Evolutionary conservation across 2,329 filamentous ascomycete species (phyloP).

Genomic region (Arthrobotrys conoides): DNA sequence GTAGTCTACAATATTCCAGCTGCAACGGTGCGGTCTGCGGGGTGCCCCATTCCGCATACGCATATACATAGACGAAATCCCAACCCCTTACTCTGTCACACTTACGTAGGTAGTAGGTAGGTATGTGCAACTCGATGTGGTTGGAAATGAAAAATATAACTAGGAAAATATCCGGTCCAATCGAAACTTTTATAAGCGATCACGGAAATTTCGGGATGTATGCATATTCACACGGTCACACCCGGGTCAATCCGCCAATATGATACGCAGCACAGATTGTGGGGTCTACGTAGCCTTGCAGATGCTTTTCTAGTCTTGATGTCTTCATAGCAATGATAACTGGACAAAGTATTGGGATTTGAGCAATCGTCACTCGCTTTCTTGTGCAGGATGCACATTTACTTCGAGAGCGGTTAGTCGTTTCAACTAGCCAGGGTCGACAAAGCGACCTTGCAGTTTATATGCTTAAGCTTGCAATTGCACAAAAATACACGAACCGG

Average conservation of each 20-base stretch:
- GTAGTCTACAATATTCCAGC: no score
- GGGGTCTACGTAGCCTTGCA: slow-evolving; percentile 13
- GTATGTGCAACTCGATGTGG: no score
- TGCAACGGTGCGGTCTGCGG: no score
- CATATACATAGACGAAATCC: no score
- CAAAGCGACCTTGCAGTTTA: background rate
- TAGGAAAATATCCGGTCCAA: background rate
- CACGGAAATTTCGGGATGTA: background rate
- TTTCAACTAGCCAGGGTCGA: background rate
- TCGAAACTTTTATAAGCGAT: background rate
- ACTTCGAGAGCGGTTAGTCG: background rate
- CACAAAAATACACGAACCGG: background rate
- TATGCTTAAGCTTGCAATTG: no score
- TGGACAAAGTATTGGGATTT: no score
- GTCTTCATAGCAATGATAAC: background rate
- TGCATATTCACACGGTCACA: background rate
- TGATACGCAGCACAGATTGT: background rate
- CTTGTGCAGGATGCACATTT: background rate
- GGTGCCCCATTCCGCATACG: no score
- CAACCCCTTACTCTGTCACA: no score
- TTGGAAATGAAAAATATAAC: background rate
- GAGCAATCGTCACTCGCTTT: no score
- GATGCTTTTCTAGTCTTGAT: background rate
- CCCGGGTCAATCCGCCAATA: background rate
- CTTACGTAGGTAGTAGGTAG: no score